Evolutionary conservation across 176 grass and related monocot species (phyloP).

Genomic region (Zizania latifolia): DNA sequence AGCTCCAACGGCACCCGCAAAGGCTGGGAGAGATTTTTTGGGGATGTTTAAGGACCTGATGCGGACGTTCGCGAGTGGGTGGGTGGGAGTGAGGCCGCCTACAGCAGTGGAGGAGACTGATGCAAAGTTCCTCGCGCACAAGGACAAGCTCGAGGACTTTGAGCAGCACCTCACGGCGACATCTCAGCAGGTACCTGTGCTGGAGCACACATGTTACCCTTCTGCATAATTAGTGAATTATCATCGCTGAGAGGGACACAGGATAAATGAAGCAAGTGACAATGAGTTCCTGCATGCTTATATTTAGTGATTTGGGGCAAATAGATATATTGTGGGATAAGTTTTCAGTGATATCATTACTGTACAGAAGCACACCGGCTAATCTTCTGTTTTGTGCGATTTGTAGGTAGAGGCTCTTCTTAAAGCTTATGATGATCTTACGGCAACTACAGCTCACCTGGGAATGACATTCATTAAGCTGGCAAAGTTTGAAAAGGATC

Average conservation of each 20-base stretch:
- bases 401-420: constrained; percentile 60
- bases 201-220: not conserved
- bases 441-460: constrained; percentile 59
- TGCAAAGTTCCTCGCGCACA: constrained; percentile 57
- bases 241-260: not conserved
- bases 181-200: constrained; percentile 60
- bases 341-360: constrained; percentile 3
- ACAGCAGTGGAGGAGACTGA: constrained; percentile 56
- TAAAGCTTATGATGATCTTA: constrained; percentile 75
- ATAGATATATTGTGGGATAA: not conserved
- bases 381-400: constrained; percentile 8
- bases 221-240: not conserved
- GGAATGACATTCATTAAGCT: constrained; percentile 83
- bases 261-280: not conserved
- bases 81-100: constrained; percentile 33
- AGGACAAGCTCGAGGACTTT: constrained; percentile 61
- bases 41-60: constrained; percentile 85
- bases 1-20: constrained; percentile 34
- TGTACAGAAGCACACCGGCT: constrained; percentile 2
- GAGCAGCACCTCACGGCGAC: constrained; percentile 65
- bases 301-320: not conserved
- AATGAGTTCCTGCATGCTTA: not conserved
- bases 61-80: constrained; percentile 64
- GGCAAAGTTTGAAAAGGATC: constrained; percentile 72
- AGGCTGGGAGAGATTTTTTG: constrained; percentile 66